Evolutionary conservation across 257 asterid species (phyloP).

Genomic region (Solanum appendiculatum): DNA sequence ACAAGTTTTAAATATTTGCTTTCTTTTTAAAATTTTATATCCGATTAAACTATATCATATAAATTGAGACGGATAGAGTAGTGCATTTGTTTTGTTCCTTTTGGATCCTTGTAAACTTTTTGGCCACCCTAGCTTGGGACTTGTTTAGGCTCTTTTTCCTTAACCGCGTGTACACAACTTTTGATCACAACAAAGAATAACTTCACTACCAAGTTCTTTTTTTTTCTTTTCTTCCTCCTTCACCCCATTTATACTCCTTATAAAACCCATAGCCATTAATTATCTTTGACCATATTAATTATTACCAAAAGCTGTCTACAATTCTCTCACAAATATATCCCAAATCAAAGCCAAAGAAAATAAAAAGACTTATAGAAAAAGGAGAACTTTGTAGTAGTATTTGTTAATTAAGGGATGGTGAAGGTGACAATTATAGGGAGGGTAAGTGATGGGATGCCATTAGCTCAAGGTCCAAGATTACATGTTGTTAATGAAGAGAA

Average conservation of each 20-base stretch:
- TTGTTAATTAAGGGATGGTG: constrained; percentile 15
- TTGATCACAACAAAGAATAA: constrained; percentile 21
- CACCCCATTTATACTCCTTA: background rate
- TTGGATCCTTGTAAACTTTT: background rate
- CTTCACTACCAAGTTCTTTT: constrained; percentile 27
- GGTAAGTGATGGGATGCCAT: constrained; percentile 51
- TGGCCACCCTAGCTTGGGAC: background rate
- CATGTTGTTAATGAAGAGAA: constrained; percentile 30
- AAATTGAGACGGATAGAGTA: background rate
- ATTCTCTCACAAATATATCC: background rate
- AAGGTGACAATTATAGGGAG: constrained; percentile 47
- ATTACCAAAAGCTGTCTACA: background rate
- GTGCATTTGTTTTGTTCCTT: background rate
- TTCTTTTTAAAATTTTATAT: too few relatives aligned
- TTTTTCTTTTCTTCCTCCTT: background rate
- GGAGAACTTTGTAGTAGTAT: background rate
- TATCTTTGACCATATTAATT: background rate
- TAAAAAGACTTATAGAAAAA: background rate
- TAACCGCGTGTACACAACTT: background rate
- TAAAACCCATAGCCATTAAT: background rate
- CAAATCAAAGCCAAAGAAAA: background rate
- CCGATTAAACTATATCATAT: too few relatives aligned
- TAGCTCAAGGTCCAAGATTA: constrained; percentile 37
- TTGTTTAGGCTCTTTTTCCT: background rate
- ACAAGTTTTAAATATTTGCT: too few relatives aligned